Conservation (phyloP, 257 asterid species). For the Gynochthodes officinalis region DNA sequence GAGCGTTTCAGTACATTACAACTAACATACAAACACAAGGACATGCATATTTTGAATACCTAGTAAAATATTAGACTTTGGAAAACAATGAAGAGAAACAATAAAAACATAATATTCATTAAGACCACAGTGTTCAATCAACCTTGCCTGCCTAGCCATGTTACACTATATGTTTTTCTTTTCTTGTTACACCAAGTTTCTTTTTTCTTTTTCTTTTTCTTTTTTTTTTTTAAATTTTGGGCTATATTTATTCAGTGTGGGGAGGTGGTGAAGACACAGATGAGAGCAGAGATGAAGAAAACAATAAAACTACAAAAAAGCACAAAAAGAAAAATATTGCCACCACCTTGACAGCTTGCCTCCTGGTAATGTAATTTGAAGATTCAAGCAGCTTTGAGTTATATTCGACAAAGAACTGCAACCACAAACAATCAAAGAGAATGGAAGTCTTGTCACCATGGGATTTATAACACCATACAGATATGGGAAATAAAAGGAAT, state of each 20-base stretch:
- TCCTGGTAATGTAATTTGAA: slow-evolving; percentile 74
- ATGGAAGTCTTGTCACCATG: neutral
- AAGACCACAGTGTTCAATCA: neutral
- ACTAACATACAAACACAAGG: too few species aligned
- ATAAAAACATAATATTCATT: neutral
- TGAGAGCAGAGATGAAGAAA: neutral
- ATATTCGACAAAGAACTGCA: slow-evolving; percentile 77
- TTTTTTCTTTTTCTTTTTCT: too few species aligned
- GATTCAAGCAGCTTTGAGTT: slow-evolving; percentile 86
- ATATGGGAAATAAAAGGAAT: neutral
- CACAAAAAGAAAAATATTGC: neutral
- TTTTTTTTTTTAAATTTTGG: neutral
- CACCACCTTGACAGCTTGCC: slow-evolving; percentile 86
- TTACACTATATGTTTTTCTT: neutral
- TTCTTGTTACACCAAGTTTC: neutral
- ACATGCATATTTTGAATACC: neutral
- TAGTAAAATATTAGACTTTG: neutral
- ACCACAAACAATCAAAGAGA: slow-evolving; percentile 20
- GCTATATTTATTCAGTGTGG: neutral
- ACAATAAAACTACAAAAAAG: slow-evolving; percentile 7
- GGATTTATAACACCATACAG: neutral
- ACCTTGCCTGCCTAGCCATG: neutral
- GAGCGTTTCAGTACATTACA: too few species aligned
- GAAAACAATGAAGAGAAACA: neutral
- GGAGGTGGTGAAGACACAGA: neutral